Evolutionary conservation across 2,329 filamentous ascomycete species (phyloP).

Genomic region (Aureobasidium sp.): DNA sequence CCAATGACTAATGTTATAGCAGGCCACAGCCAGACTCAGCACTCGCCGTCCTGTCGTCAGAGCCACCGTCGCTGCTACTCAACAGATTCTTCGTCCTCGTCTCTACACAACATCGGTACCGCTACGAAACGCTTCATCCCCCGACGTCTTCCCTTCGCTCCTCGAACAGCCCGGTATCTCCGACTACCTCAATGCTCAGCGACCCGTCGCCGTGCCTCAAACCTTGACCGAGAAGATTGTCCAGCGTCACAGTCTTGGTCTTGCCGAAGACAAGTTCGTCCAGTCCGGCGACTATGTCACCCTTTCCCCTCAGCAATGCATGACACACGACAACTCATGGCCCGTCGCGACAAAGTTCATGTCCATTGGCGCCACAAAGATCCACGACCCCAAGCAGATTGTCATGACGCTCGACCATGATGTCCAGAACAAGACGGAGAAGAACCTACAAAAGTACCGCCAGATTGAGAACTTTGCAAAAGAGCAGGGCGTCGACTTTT

Average conservation of each 20-base stretch:
- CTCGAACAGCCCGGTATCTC: conserved; percentile 54
- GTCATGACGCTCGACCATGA: conserved; percentile 85
- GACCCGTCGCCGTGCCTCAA: conserved; percentile 50
- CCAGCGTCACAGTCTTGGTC: conserved; percentile 69
- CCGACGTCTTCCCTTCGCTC: conserved; percentile 58
- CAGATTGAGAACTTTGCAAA: conserved; percentile 77
- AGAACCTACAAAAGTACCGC: conserved; percentile 75
- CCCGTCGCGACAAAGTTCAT: conserved; percentile 74
- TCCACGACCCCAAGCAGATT: conserved; percentile 65
- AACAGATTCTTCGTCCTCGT: conserved; percentile 2
- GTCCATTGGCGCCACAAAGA: conserved; percentile 68
- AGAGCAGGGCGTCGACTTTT: conserved; percentile 71
- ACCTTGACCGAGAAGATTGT: conserved; percentile 92
- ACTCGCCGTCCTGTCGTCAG: conserved; percentile 5
- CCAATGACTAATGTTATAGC: not conserved
- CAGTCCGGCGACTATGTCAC: conserved; percentile 77
- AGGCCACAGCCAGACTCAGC: conserved; percentile 14
- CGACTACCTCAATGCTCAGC: conserved; percentile 59
- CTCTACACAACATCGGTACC: conserved; percentile 15
- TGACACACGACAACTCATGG: conserved; percentile 84
- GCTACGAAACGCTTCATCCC: conserved; percentile 27
- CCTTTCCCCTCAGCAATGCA: conserved; percentile 63
- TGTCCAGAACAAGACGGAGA: conserved; percentile 72
- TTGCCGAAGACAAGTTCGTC: conserved; percentile 68
- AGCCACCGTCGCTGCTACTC: conserved; percentile 1